Conservation (phyloP, 2,329 filamentous ascomycete genomes). For the Colletotrichum aenigma region DNA sequence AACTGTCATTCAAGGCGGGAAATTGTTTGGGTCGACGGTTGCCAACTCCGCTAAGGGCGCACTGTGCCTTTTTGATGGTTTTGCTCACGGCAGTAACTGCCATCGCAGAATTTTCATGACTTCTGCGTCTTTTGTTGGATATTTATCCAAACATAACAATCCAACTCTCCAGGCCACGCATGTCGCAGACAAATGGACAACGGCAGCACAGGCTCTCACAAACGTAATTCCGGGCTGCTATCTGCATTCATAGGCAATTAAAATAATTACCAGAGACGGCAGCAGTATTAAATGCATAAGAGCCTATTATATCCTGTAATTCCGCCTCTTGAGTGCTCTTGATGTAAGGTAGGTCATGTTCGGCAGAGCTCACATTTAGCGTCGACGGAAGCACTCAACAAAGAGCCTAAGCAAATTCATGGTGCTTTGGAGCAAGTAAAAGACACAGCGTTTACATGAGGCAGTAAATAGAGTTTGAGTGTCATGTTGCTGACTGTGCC, state of each 20-base stretch:
- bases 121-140: neutral
- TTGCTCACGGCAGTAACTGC: neutral
- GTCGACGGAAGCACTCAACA: neutral
- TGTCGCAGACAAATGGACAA: neutral
- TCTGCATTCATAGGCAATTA: neutral
- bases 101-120: neutral
- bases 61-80: fast-evolving
- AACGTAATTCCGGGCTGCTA: neutral
- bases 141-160: neutral
- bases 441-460: neutral
- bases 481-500: neutral
- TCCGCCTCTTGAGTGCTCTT: neutral
- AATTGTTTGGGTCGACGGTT: too few relatives aligned
- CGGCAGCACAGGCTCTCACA: neutral
- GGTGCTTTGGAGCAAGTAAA: neutral
- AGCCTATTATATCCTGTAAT: neutral
- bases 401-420: neutral
- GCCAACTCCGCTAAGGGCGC: too few relatives aligned
- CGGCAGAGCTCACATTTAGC: neutral
- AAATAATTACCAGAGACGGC: neutral
- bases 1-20: too few relatives aligned
- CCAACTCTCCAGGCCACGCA: neutral
- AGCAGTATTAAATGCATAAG: neutral
- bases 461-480: neutral
- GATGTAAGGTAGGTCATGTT: neutral